These are phyloP conservation scores for Haberlea rhodopensis DNA, from an alignment of 257 asterid genomes.

Conservation along the genomic window DNA sequence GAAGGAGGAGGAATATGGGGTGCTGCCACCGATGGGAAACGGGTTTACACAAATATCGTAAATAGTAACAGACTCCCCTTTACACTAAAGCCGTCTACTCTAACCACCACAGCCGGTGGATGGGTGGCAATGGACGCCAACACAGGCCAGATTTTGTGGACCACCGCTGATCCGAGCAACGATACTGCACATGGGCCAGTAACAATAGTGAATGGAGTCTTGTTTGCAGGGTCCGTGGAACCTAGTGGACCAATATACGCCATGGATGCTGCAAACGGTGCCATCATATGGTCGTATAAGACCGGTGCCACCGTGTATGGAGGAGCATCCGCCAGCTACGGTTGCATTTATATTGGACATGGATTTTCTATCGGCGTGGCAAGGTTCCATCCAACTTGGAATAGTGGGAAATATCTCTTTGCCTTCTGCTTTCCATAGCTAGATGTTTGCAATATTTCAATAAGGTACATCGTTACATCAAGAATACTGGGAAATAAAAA, in stretches of 20 bases:
- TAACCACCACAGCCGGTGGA: slow-evolving; percentile 60
- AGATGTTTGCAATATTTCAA: not conserved
- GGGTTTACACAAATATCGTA: slow-evolving; percentile 63
- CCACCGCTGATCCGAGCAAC: slow-evolving; percentile 79
- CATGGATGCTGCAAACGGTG: slow-evolving; percentile 63
- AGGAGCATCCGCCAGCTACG: slow-evolving; percentile 72
- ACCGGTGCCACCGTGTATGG: slow-evolving; percentile 72
- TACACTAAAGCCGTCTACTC: slow-evolving; percentile 48
- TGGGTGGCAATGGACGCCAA: slow-evolving; percentile 83
- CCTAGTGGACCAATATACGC: slow-evolving; percentile 71
- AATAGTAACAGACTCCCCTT: slow-evolving; percentile 44
- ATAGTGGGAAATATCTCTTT: slow-evolving; percentile 57
- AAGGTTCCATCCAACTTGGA: slow-evolving; percentile 72
- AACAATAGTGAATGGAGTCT: slow-evolving; percentile 55
- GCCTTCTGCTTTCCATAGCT: slow-evolving; percentile 51
- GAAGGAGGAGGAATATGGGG: slow-evolving; percentile 88
- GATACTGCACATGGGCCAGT: slow-evolving; percentile 64
- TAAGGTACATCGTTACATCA: no score
- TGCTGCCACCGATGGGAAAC: slow-evolving; percentile 61
- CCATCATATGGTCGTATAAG: slow-evolving; percentile 48
- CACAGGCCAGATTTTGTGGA: slow-evolving; percentile 63
- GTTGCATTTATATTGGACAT: slow-evolving; percentile 65
- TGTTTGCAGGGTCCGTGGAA: slow-evolving; percentile 63
- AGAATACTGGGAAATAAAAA: no score
- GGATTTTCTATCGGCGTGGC: slow-evolving; percentile 62